phyloP scores from a whole-genome alignment of 208 protist genomes.

The Naegleria lovaniensis region DNA sequence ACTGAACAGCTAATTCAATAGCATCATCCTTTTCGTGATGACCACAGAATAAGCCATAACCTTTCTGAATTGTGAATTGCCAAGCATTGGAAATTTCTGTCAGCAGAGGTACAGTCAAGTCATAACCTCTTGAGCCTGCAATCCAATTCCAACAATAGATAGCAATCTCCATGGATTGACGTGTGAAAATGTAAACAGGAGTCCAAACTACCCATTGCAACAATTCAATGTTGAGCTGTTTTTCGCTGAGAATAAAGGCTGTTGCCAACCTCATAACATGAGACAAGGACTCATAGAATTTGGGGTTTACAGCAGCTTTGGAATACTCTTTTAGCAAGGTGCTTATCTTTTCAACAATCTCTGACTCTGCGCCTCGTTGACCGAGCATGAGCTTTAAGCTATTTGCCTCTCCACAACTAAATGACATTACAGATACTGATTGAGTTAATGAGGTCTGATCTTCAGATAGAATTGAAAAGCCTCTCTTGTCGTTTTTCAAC shows the following conservation, averaged over 20 bases:
- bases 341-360: neutral
- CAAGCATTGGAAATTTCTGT: slow-evolving; percentile 10
- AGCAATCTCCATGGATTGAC: neutral
- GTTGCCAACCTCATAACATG: neutral
- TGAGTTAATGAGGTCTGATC: neutral
- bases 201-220: slow-evolving; percentile 20
- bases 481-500: neutral
- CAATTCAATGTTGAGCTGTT: neutral
- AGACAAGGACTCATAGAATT: neutral
- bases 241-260: neutral
- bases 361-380: neutral
- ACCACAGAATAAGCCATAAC: neutral
- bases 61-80: neutral
- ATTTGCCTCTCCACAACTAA: neutral
- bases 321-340: neutral
- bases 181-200: neutral
- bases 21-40: neutral
- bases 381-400: neutral
- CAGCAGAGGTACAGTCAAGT: neutral
- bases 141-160: slow-evolving; percentile 24
- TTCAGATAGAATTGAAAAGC: neutral
- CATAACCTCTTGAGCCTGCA: too few relatives aligned
- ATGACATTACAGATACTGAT: slow-evolving; percentile 4
- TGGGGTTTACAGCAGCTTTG: neutral
- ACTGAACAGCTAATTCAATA: neutral